These are phyloP conservation scores for Juncus effusus DNA, from an alignment of 176 grass and related monocot genomes.

Conservation along the genomic window DNA sequence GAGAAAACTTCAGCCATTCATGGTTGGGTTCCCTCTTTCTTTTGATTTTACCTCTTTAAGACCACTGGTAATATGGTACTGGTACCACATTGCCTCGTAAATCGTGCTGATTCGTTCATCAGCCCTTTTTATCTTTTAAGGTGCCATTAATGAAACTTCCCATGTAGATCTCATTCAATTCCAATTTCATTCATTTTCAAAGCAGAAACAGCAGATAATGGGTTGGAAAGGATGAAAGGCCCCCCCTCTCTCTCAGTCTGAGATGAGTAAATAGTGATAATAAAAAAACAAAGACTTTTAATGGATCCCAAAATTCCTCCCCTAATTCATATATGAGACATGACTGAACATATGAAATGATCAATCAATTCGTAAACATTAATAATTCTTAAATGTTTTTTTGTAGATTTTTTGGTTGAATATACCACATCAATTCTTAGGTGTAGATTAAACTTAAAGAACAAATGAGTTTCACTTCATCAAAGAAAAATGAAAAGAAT, in stretches of 20 bases:
- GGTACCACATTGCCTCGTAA: conserved; percentile 18
- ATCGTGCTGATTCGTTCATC: conserved; percentile 16
- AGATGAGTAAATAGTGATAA: conserved; percentile 2
- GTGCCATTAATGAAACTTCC: conserved; percentile 27
- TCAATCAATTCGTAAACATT: no score
- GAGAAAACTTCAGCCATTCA: background rate
- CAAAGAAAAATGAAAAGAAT: no score
- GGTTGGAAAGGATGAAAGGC: conserved; percentile 19
- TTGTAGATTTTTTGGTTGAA: no score
- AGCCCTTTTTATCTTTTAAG: conserved; percentile 5
- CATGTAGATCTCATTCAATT: conserved; percentile 38
- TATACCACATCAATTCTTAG: no score
- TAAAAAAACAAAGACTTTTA: background rate
- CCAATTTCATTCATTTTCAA: conserved; percentile 13
- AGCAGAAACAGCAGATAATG: conserved; percentile 17
- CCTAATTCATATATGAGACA: no score
- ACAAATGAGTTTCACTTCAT: no score
- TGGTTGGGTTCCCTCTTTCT: background rate
- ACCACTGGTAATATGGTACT: background rate
- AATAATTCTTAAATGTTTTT: no score
- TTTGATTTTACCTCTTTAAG: conserved; percentile 24
- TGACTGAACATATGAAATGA: no score
- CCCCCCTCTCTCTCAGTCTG: background rate
- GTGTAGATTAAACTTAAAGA: no score
- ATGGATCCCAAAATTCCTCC: no score